Evolutionary conservation across 106 monocot genomes (phyloP).

Genomic region (Allium fistulosum): DNA sequence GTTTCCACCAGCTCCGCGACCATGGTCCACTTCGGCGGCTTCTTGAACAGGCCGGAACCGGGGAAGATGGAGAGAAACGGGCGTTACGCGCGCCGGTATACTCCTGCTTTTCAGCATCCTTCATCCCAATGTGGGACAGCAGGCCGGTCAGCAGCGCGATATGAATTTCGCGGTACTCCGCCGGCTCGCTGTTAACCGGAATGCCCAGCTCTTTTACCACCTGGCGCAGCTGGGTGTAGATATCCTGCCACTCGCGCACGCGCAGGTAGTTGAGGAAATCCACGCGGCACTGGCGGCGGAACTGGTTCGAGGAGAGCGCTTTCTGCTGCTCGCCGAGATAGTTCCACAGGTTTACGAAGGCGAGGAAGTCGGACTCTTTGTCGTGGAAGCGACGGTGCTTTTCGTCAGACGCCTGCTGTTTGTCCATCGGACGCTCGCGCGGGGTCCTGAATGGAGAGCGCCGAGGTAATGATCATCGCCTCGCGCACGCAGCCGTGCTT

Average conservation of each 20-base stretch:
- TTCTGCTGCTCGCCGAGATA: neutral
- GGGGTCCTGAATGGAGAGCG: constrained; percentile 4
- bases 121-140: neutral
- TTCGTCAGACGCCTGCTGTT: neutral
- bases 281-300: neutral
- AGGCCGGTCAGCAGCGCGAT: constrained; percentile 1
- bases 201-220: neutral
- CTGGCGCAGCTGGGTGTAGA: neutral
- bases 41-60: neutral
- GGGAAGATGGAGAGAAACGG: constrained; percentile 3
- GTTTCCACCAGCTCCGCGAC: constrained; percentile 3
- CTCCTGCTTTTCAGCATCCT: neutral
- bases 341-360: neutral
- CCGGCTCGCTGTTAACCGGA: neutral
- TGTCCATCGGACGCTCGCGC: constrained; percentile 3
- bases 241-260: constrained; percentile 5
- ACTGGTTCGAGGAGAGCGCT: neutral
- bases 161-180: neutral
- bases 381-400: neutral
- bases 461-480: neutral
- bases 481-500: neutral
- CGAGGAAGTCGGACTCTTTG: neutral
- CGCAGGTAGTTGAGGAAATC: constrained; percentile 5
- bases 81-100: constrained; percentile 1
- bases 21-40: neutral